Evolutionary conservation across 169 alveolate species (phyloP).

Genomic region (Plasmodium sp.): DNA sequence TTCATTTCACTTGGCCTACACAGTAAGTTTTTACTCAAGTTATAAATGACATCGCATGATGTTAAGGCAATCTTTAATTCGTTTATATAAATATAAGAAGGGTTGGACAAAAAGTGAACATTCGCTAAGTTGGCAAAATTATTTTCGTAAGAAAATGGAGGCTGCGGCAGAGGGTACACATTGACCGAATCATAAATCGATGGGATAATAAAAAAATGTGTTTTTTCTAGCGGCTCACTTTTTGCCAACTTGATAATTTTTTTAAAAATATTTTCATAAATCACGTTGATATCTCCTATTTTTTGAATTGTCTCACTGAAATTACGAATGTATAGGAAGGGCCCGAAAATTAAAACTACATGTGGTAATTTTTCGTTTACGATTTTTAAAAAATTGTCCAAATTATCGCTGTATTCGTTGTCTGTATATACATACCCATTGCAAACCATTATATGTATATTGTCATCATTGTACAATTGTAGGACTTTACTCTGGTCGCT

Average conservation of each 20-base stretch:
- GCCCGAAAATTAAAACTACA: constrained; percentile 74
- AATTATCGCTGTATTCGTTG: constrained; percentile 62
- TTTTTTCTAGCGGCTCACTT: constrained; percentile 66
- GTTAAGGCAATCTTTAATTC: constrained; percentile 74
- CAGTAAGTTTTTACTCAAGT: constrained; percentile 39
- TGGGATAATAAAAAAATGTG: constrained; percentile 73
- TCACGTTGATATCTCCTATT: constrained; percentile 71
- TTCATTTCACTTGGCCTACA: constrained; percentile 74
- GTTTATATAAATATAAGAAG: constrained; percentile 62
- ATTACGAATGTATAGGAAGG: constrained; percentile 74
- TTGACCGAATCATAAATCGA: constrained; percentile 62
- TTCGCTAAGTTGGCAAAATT: constrained; percentile 22
- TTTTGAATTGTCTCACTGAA: constrained; percentile 74
- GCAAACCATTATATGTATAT: constrained; percentile 67
- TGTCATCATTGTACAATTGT: constrained; percentile 67
- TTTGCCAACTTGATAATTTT: constrained; percentile 73
- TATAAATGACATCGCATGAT: constrained; percentile 67
- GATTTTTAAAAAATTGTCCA: constrained; percentile 50
- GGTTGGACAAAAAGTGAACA: constrained; percentile 71
- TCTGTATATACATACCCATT: constrained; percentile 69
- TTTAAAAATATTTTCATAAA: constrained; percentile 59
- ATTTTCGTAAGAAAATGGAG: constrained; percentile 69
- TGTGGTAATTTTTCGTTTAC: constrained; percentile 74
- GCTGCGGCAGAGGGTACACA: constrained; percentile 75
- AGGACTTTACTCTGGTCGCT: constrained; percentile 12